A percentile compares a stretch with the other conserved stretches of the same genome.
These are phyloP conservation scores for Aspergillus sp. DNA, from an alignment of 2,329 filamentous ascomycete species.

Conservation along the genomic window DNA sequence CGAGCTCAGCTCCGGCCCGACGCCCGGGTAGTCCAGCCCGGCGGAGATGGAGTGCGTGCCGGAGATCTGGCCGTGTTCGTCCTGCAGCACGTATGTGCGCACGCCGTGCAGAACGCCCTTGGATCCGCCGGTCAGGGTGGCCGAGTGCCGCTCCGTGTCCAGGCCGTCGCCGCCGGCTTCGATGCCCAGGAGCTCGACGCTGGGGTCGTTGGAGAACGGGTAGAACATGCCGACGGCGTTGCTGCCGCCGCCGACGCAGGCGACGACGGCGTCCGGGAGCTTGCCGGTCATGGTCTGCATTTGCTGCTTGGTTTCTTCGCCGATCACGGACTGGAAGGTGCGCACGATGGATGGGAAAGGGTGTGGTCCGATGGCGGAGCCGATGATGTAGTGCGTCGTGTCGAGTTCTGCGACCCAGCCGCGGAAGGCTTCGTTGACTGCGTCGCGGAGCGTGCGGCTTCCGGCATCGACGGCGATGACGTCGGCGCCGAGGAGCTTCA, in stretches of 20 bases:
- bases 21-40: conserved; percentile 92
- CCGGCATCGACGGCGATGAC: conserved; percentile 91
- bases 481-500: conserved; percentile 87
- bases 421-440: conserved; percentile 90
- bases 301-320: conserved; percentile 85
- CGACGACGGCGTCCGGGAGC: conserved; percentile 90
- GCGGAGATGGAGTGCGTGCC: conserved; percentile 96
- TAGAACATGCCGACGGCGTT: conserved; percentile 99
- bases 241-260: conserved; percentile 89
- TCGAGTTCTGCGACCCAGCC: conserved; percentile 89
- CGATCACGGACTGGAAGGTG: conserved; percentile 95
- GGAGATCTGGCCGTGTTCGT: conserved; percentile 82
- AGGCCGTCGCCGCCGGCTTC: conserved; percentile 92
- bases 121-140: conserved; percentile 73
- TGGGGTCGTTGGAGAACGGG: conserved; percentile 77
- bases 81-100: conserved; percentile 88
- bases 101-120: conserved; percentile 95
- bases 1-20: conserved; percentile 79
- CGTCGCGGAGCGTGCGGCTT: conserved; percentile 69
- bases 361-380: conserved; percentile 92
- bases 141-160: conserved; percentile 75
- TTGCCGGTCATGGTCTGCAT: conserved; percentile 77
- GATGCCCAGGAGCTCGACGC: conserved; percentile 82
- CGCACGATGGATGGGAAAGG: conserved; percentile 96
- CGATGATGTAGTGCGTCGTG: conserved; percentile 96